Evolutionary conservation across 352 stramenopile genomes (phyloP), one percentile per base, ranked within the genome.

Genomic region (Phytophthora multivora): DNA sequence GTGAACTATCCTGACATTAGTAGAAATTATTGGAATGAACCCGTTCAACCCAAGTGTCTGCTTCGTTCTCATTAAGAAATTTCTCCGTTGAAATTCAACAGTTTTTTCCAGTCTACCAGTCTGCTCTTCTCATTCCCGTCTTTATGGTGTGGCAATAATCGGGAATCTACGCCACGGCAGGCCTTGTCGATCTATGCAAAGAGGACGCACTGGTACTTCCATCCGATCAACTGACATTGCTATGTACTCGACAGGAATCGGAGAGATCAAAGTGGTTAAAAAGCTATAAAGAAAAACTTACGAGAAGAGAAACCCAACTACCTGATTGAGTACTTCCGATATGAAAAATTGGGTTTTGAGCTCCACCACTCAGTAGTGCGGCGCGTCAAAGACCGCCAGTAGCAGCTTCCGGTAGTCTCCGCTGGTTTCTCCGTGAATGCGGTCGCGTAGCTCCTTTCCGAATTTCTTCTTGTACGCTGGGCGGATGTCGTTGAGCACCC

Each of bases 391-490:
- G 12, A 93, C 66, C 6, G 67, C 52, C 21, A 89, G 62, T 47
- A 90, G 59, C 18, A 93, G 60, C 15, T 75, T 73, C 36, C 84
- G 73, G 71, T 75, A 90, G 78, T 90, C 79, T 51, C 84, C 84
- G 63, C 83, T 90, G 25, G 71, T 75, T 66, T 92, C 83, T 35
- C 83, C 83, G 62, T 90, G 72, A 63, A 93, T 90, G 63, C 84
- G 81, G 43, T 93, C 81, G 39, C 82, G 83, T 36, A 93, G 75
- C 49, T 90, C 82, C 71, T 85, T 89, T 40, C 69, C 71, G 71
- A 87, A 93, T 52, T 57, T 69, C 59, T 89, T 86, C 73, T 91
- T 83, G 77, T 91, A 93, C 42, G 76, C 79, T 31, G 83, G 71
- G 51, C 80, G 83, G 71, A 93, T 80, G 59, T 91, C 79, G 23